Base-by-base conservation (phyloP, 768 basidiomycete species). In the Tylopilus vinaceipallidus region DNA sequence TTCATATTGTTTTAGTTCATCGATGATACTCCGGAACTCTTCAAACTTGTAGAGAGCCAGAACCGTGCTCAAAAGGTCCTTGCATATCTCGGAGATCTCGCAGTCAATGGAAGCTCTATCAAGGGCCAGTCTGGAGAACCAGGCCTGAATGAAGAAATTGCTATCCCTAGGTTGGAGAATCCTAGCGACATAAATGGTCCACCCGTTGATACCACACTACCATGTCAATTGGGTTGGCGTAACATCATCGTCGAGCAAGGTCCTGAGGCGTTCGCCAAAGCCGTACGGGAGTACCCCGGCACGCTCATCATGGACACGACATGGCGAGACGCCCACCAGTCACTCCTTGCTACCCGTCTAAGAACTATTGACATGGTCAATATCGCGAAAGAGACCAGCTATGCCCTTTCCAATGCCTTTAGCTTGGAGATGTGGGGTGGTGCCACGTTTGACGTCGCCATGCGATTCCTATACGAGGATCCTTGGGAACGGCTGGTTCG, bases 381-480 rank as follows among this genome's bases (percentile, higher is more conserved):
- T 73, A 98, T 99, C 55, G 97, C 97, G 45, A 97, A 91, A 70
- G 94, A 97, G 78, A 98, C 97, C 1, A 91, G 88, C 64, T 88
- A 90, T 67, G 95, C 95, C 2, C 78, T 99, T 36, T 83, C 91
- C 22, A 98, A 98, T 64, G 91, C 97, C 8, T 99, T 92, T 75
- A 89, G 90, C 66, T 72, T 99, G 55, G 97, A 99, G 68, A 98
- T 95, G 77, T 99, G 97, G 97, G 97, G 97, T 62, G 94, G 95
- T 53, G 95, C 95, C 32, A 98, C 97, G 3, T 99, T 99, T 65
- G 95, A 98, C 69, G 95, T 99, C 43, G 90, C 95, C 20, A 97
- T 98, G 94, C 87, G 95, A 39, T 98, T 99, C 86, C 72, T 99
- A 67, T 98, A 99, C 67, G 97, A 99, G 69, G 97, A 99, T 71